Evolutionary conservation across 164 flowering plant genomes (phyloP).

Genomic region (Nymphaea thermarum): DNA sequence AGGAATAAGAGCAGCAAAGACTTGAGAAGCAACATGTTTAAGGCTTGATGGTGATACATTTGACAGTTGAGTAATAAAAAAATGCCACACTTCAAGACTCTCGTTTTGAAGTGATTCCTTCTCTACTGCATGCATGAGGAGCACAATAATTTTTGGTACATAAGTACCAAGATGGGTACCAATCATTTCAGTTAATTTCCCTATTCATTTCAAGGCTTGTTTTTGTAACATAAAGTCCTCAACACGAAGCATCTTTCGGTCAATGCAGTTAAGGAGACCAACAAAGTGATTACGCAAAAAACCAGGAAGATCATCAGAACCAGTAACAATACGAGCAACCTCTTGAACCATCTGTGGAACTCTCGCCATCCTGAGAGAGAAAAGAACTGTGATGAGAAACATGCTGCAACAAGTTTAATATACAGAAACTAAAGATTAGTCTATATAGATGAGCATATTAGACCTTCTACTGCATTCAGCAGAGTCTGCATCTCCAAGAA

Average conservation of each 20-base stretch:
- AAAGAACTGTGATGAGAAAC: no score
- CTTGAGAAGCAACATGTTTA: constrained; percentile 88
- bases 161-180: constrained; percentile 78
- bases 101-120: constrained; percentile 71
- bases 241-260: constrained; percentile 87
- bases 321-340: no score
- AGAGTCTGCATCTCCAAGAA: no score
- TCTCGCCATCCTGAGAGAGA: no score
- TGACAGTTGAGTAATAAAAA: constrained; percentile 62
- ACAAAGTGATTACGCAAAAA: no score
- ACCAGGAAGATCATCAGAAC: no score
- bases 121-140: constrained; percentile 84
- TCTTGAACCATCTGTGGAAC: no score
- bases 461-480: no score
- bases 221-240: constrained; percentile 61
- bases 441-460: no score
- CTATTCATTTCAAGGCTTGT: constrained; percentile 83
- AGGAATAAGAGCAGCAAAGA: constrained; percentile 90
- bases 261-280: constrained; percentile 89
- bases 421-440: no score
- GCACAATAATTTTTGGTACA: constrained; percentile 98
- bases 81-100: constrained; percentile 79
- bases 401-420: no score
- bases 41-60: constrained; percentile 76
- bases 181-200: constrained; percentile 85